A percentile compares a stretch with the other conserved stretches of the same genome.
Evolutionary conservation across 1,284 basidiomycete genomes (phyloP).

Genomic region (Apiotrichum laibachii): DNA sequence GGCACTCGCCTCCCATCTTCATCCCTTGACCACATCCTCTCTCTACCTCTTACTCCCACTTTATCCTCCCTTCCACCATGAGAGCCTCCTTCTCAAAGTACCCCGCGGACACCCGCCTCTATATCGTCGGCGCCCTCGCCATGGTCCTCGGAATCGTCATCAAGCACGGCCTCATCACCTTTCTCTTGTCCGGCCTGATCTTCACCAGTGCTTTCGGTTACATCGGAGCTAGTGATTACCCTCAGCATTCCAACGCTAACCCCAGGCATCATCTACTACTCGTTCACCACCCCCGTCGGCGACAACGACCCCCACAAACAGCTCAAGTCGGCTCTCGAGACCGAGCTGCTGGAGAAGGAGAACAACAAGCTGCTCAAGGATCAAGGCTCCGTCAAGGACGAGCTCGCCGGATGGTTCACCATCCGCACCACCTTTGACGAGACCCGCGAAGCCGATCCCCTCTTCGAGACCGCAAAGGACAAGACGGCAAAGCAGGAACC

Average conservation of each 20-base stretch:
- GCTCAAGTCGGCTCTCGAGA: conserved; percentile 39
- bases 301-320: conserved; percentile 57
- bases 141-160: not conserved
- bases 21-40: no score
- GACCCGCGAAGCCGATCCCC: not conserved
- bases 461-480: not conserved
- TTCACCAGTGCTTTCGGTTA: not conserved
- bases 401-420: conserved; percentile 69
- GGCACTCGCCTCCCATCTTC: no score
- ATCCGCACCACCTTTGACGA: conserved; percentile 77
- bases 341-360: conserved; percentile 12
- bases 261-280: conserved; percentile 1
- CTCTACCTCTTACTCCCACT: no score
- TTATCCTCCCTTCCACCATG: no score
- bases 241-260: not conserved
- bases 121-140: not conserved
- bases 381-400: conserved; percentile 17
- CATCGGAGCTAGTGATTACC: not conserved
- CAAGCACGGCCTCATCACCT: not conserved
- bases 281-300: conserved; percentile 58
- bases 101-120: not conserved
- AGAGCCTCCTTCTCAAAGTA: no score
- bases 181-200: not conserved
- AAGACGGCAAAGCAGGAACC: not conserved
- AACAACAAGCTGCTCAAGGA: conserved; percentile 17